A percentile compares a stretch with the other conserved stretches of the same genome.
These are phyloP conservation scores for Phytophthora pistaciae DNA, from an alignment of 352 stramenopile species.

Conservation along the genomic window DNA sequence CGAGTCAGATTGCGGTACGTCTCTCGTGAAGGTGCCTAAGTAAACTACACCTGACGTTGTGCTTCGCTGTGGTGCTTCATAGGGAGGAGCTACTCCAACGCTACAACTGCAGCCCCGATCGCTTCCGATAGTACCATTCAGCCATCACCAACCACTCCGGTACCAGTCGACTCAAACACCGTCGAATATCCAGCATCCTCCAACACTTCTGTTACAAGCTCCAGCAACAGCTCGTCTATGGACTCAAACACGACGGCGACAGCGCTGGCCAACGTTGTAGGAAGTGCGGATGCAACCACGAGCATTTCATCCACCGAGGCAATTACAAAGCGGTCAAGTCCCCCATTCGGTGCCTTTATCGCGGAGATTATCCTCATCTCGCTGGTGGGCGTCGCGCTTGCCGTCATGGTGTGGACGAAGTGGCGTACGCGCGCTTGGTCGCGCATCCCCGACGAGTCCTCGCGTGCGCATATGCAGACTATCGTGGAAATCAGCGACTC, in stretches of 20 bases:
- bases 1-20: slow-evolving; percentile 70
- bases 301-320: slow-evolving; percentile 5
- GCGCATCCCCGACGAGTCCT: slow-evolving; percentile 53
- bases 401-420: slow-evolving; percentile 54
- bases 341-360: slow-evolving; percentile 49
- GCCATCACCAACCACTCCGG: slow-evolving; percentile 1
- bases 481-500: slow-evolving; percentile 33
- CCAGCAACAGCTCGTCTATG: slow-evolving; percentile 19
- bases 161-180: slow-evolving; percentile 6
- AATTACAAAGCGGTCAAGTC: slow-evolving; percentile 26
- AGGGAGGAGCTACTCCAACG: slow-evolving; percentile 32
- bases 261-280: slow-evolving; percentile 6
- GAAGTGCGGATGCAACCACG: slow-evolving; percentile 1
- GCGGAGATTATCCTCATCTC: slow-evolving; percentile 61
- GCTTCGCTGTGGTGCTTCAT: background rate
- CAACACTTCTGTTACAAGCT: slow-evolving; percentile 6
- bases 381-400: slow-evolving; percentile 61
- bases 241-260: slow-evolving; percentile 26
- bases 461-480: slow-evolving; percentile 28
- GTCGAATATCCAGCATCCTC: background rate
- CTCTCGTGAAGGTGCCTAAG: background rate
- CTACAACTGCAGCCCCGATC: slow-evolving; percentile 11
- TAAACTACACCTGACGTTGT: background rate
- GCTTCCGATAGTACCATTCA: slow-evolving; percentile 6
- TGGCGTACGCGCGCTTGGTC: slow-evolving; percentile 72